Evolutionary conservation across 2,329 filamentous ascomycete genomes (phyloP).

Genomic region (Grosmannia huntii): DNA sequence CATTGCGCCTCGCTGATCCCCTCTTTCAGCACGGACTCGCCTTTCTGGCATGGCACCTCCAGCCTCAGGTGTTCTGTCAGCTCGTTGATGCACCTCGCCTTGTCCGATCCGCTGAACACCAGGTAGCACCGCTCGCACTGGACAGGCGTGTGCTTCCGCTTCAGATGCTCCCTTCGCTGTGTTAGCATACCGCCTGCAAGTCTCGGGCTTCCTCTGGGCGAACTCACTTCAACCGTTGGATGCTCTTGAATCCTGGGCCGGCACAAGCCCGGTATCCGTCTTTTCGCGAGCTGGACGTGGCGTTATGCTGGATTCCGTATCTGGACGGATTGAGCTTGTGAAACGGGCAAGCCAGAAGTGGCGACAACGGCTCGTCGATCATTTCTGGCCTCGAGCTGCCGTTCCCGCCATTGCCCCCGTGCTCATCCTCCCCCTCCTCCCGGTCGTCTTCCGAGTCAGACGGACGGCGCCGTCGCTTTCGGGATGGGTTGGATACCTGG

Average conservation of each 20-base stretch:
- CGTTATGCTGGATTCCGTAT: slow-evolving; percentile 14
- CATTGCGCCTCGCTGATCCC: slow-evolving; percentile 16
- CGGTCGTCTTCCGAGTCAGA: slow-evolving; percentile 7
- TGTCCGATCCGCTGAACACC: slow-evolving; percentile 12
- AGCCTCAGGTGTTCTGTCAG: slow-evolving; percentile 13
- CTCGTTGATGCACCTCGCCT: slow-evolving; percentile 9
- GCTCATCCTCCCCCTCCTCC: slow-evolving; percentile 12
- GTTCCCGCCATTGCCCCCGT: slow-evolving; percentile 5
- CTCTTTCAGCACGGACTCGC: slow-evolving; percentile 14
- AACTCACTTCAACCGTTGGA: slow-evolving; percentile 17
- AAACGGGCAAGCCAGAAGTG: slow-evolving; percentile 16
- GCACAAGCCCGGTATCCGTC: slow-evolving; percentile 15
- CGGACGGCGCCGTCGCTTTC: slow-evolving; percentile 12
- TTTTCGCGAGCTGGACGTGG: slow-evolving; percentile 8
- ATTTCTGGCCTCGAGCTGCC: not conserved
- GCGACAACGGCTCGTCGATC: not conserved
- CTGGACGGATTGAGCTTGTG: slow-evolving; percentile 16
- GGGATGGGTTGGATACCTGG: slow-evolving; percentile 4
- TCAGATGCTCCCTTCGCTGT: slow-evolving; percentile 15
- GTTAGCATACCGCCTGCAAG: not conserved
- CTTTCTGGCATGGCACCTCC: slow-evolving; percentile 12
- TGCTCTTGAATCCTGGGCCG: slow-evolving; percentile 17
- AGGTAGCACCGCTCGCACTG: slow-evolving; percentile 17
- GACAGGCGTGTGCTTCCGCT: slow-evolving; percentile 15
- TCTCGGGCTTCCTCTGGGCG: not conserved